Evolutionary conservation across 192 early-diverging fungal genomes (phyloP), one percentile per base, ranked within the genome.

Genomic region (Backusella morwellensis): DNA sequence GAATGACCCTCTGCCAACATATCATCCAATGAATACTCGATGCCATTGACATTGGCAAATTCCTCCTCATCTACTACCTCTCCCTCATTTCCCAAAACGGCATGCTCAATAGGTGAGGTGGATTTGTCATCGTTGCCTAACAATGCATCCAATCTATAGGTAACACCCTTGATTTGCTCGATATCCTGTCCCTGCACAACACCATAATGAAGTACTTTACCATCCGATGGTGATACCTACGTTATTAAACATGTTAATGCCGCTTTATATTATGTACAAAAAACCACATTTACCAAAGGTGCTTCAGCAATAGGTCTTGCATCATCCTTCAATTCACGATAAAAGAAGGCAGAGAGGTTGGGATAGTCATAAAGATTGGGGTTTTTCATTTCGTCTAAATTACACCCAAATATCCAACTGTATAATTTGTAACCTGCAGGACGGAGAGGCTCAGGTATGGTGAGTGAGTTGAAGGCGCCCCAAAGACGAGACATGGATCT

Each of bases 141-240:
- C 14, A 99, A 88, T 5, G 96, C 91, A 75, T 97, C 91, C 23
- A 99, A 77, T 29, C 88, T 92, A 81, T 99, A 99, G 0, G 93
- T 93, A 38, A 96, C 79, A 5, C 98, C 98, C 81, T 99, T 99
- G 73, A 99, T 92, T 77, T 95, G 95, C 80, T 98, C 97, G 40
- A 99, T 91, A 66, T 87, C 80, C 35, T 90, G 88, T 68, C 89
- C 89, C 23, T 87, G 85, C 15, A 99, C 92, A 17, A 94, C 70
- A 50, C 98, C 98, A 81, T 93, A 96, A 80, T 95, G 92, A 69
- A 99, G 83, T 6, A 99, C 86, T 81, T 87, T 88, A 56, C 98
- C 98, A 79, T 99, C 98, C 1, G 95, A 91, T 3, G 98, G 97
- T 34, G 92, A 93, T 6, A 93, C 90, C 92, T 91, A 74, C 32